Evolutionary conservation across 306 rosid species (phyloP).

Genomic region (Canavalia gladiata): DNA sequence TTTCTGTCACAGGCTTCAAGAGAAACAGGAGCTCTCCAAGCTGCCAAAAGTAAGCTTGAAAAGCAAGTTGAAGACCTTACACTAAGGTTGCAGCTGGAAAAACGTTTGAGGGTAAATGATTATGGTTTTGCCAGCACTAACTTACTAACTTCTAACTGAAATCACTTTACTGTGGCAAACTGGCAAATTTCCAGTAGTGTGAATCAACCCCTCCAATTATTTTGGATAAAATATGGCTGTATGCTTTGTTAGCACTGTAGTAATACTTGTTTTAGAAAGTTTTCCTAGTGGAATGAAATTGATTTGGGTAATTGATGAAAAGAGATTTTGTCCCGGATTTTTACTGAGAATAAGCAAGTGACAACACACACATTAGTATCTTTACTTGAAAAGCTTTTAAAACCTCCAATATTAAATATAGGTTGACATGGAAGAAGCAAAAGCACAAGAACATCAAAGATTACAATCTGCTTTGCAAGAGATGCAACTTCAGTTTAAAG

Average conservation of each 20-base stretch:
- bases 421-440: constrained; percentile 89
- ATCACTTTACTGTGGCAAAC: constrained; percentile 16
- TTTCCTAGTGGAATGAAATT: constrained; percentile 18
- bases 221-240: constrained; percentile 9
- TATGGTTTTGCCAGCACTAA: background rate
- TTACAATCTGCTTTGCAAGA: constrained; percentile 79
- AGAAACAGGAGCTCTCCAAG: constrained; percentile 95
- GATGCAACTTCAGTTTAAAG: constrained; percentile 78
- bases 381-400: constrained; percentile 33
- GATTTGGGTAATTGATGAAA: constrained; percentile 34
- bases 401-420: constrained; percentile 47
- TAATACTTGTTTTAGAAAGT: constrained; percentile 8
- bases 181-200: background rate
- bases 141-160: background rate
- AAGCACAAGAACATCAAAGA: constrained; percentile 76
- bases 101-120: constrained; percentile 77
- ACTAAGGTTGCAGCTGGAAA: constrained; percentile 85
- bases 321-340: constrained; percentile 5
- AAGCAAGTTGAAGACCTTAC: constrained; percentile 89
- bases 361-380: background rate
- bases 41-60: constrained; percentile 89
- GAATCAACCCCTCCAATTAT: constrained; percentile 7
- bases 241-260: constrained; percentile 4
- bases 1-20: constrained; percentile 75
- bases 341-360: background rate